Evolutionary conservation across 2,329 filamentous ascomycete genomes (phyloP).

Genomic region (Aspergillus fischeri): DNA sequence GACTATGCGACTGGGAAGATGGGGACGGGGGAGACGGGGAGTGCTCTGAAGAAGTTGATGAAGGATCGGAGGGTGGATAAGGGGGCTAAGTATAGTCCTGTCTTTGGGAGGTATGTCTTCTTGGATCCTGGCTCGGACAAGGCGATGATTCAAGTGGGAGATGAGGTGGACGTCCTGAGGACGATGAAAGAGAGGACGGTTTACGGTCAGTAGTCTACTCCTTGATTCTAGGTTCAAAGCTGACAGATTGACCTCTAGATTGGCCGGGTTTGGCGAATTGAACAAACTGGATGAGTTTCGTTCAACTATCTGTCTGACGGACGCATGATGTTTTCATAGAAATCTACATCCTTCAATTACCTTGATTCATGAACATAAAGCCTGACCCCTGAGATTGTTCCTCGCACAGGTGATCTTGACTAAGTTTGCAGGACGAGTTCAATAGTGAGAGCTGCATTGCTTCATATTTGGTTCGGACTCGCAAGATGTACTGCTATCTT

Average conservation of each 20-base stretch:
- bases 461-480: too few species aligned
- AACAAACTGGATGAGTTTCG: background rate
- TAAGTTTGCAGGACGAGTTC: too few species aligned
- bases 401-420: too few species aligned
- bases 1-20: conserved; percentile 63
- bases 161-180: conserved; percentile 52
- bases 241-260: conserved; percentile 19
- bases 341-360: too few species aligned
- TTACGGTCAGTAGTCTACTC: conserved; percentile 45
- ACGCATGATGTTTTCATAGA: too few species aligned
- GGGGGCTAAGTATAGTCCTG: conserved; percentile 63
- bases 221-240: background rate
- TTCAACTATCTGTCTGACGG: background rate
- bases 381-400: too few species aligned
- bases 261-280: conserved; percentile 24
- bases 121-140: conserved; percentile 38
- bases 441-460: too few species aligned
- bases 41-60: conserved; percentile 65
- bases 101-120: conserved; percentile 72
- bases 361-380: too few species aligned
- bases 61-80: conserved; percentile 65
- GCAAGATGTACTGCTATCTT: background rate
- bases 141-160: conserved; percentile 50
- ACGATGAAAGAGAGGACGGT: conserved; percentile 51
- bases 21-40: conserved; percentile 55